Conservation (phyloP, 1,284 basidiomycete species). For the Sporisorium scitamineum region DNA sequence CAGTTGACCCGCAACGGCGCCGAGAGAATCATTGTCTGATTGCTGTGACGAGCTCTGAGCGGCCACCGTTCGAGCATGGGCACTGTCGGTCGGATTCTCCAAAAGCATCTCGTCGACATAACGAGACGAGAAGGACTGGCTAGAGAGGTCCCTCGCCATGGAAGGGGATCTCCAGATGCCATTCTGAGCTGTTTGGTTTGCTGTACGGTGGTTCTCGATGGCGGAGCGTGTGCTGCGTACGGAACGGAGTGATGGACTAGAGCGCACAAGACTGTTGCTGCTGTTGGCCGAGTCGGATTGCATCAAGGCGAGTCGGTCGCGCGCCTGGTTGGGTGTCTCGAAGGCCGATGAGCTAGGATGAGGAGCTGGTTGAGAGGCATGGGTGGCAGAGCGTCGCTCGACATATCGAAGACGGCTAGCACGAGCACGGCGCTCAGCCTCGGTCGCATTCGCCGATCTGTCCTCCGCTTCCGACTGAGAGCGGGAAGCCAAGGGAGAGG, state of each 20-base stretch:
- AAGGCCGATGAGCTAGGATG: conserved; percentile 8
- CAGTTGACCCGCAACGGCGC: conserved; percentile 1
- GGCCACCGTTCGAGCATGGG: not conserved
- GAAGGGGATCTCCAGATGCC: conserved; percentile 3
- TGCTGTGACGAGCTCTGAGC: conserved; percentile 7
- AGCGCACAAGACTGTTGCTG: not conserved
- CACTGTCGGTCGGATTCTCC: not conserved
- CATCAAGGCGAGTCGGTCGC: conserved; percentile 21
- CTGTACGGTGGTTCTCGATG: conserved; percentile 6
- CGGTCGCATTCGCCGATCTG: not conserved
- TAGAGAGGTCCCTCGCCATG: not conserved
- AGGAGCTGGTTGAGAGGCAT: not conserved
- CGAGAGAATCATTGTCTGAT: not conserved
- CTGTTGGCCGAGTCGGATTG: conserved; percentile 9
- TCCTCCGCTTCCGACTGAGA: not conserved
- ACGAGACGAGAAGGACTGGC: conserved; percentile 15
- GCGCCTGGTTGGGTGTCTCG: conserved; percentile 23
- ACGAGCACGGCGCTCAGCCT: conserved; percentile 3
- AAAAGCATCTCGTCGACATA: conserved; percentile 1
- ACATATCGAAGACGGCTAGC: conserved; percentile 4
- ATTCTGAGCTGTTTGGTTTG: not conserved
- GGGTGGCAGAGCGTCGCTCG: conserved; percentile 7
- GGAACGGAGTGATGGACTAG: conserved; percentile 3
- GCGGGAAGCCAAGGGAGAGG: conserved; percentile 4
- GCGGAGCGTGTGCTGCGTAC: conserved; percentile 18